Conservation (phyloP, 139 green algal genomes). For the Chlamydomonas incerta region DNA sequence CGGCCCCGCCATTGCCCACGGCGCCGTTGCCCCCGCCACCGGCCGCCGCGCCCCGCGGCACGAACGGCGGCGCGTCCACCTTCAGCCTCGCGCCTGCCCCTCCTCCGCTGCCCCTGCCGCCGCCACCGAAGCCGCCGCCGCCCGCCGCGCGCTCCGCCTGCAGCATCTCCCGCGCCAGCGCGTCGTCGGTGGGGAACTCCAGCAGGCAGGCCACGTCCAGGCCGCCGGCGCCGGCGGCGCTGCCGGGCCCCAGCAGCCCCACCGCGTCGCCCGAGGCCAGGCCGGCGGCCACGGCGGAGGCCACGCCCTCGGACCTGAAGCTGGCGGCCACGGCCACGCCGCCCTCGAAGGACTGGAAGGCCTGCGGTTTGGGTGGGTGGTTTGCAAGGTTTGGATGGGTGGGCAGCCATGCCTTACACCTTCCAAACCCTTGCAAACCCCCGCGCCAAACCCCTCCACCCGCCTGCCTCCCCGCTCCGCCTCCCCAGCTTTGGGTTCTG, state of each 20-base stretch:
- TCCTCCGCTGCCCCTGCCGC: neutral
- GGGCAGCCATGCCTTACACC: too few species aligned
- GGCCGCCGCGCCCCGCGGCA: neutral
- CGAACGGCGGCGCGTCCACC: neutral
- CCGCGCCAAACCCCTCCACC: too few species aligned
- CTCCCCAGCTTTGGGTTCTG: too few species aligned
- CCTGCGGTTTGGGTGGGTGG: neutral
- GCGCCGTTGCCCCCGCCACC: neutral
- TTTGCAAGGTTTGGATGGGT: too few species aligned
- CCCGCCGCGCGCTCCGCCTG: conserved; percentile 19
- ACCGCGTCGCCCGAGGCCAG: conserved; percentile 10
- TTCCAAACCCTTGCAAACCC: too few species aligned
- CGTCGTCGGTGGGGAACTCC: conserved; percentile 36
- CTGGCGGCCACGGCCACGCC: conserved; percentile 7
- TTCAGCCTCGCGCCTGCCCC: neutral
- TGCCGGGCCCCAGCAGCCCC: conserved; percentile 31
- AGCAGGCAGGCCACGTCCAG: conserved; percentile 15
- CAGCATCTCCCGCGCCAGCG: conserved; percentile 29
- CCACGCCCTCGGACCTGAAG: conserved; percentile 11
- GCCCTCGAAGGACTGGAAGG: conserved; percentile 30
- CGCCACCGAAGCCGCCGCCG: neutral
- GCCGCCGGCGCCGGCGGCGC: neutral
- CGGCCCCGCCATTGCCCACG: neutral
- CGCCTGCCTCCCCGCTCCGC: too few species aligned
- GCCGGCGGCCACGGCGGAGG: conserved; percentile 27